phyloP scores from a whole-genome alignment of 2,329 filamentous ascomycete genomes.

The Calonectria multiphialidica region DNA sequence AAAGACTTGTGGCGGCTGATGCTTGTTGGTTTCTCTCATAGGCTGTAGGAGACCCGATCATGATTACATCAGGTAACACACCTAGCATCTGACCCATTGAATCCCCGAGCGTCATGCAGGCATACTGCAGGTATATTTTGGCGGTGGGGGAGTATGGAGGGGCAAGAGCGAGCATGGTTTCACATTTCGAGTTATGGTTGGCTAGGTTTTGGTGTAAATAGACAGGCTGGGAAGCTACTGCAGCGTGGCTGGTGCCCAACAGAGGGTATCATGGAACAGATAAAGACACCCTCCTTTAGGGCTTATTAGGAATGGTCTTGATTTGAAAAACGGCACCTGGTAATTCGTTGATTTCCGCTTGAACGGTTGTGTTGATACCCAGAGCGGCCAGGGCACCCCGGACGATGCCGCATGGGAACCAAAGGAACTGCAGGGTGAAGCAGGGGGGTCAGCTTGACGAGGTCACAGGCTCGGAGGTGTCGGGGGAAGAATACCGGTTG shows the following conservation, averaged over 20 bases:
- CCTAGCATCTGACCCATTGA: slow-evolving; percentile 29
- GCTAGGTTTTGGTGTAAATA: slow-evolving; percentile 30
- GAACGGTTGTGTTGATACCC: slow-evolving; percentile 90
- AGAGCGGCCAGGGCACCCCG: slow-evolving; percentile 92
- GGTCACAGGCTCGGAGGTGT: slow-evolving; percentile 7
- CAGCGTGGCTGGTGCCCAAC: slow-evolving; percentile 29
- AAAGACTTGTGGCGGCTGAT: slow-evolving; percentile 52
- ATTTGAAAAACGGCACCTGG: slow-evolving; percentile 96
- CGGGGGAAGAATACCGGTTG: slow-evolving; percentile 73
- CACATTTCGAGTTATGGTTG: slow-evolving; percentile 32
- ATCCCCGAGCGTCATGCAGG: slow-evolving; percentile 24
- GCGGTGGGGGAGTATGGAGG: neutral
- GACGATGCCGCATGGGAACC: slow-evolving; percentile 94
- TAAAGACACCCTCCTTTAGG: slow-evolving; percentile 31
- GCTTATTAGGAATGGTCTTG: slow-evolving; percentile 80
- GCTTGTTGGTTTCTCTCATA: slow-evolving; percentile 45
- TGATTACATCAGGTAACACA: slow-evolving; percentile 33
- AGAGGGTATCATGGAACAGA: slow-evolving; percentile 41
- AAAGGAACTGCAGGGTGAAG: slow-evolving; percentile 77
- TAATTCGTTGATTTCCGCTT: slow-evolving; percentile 89
- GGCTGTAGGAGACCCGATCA: slow-evolving; percentile 50
- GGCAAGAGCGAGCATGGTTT: slow-evolving; percentile 21
- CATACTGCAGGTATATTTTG: slow-evolving; percentile 36
- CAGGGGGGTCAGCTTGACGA: slow-evolving; percentile 24
- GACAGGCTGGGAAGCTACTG: slow-evolving; percentile 26